Percentiles rank a stretch among this genome's conserved stretches.
These are phyloP conservation scores for Aegilops speltoides DNA, from an alignment of 176 grass and related monocot species.

Conservation along the genomic window DNA sequence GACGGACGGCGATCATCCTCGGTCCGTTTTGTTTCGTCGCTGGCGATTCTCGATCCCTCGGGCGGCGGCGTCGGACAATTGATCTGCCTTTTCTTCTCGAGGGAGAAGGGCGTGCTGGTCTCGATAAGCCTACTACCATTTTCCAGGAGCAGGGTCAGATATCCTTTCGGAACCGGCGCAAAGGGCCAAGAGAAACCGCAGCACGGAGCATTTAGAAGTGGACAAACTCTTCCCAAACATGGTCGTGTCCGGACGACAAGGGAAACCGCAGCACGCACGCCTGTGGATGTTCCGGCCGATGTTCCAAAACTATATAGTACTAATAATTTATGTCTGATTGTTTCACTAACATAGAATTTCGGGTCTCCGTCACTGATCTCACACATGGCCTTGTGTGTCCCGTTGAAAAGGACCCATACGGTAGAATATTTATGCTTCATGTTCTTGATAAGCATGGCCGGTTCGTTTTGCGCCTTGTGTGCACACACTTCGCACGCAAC, in stretches of 20 bases:
- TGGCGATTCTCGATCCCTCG: not conserved
- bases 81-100: not conserved
- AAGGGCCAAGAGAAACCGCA: not conserved
- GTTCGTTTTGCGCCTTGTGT: not conserved
- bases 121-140: not conserved
- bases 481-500: not conserved
- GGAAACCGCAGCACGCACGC: not conserved
- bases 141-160: not conserved
- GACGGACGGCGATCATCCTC: slow-evolving; percentile 25
- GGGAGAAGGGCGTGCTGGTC: not conserved
- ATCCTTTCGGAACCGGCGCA: not conserved
- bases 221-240: not conserved
- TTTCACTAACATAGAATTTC: not conserved
- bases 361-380: not conserved
- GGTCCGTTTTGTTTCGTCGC: not conserved
- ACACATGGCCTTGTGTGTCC: not conserved
- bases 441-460: not conserved
- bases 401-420: not conserved
- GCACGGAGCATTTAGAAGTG: not conserved
- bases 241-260: not conserved
- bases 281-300: not conserved
- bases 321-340: not conserved
- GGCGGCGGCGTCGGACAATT: not conserved
- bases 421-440: not conserved
- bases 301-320: not conserved